Base-by-base conservation (phyloP, 495 filamentous ascomycete species). In the Letharia lupina region DNA sequence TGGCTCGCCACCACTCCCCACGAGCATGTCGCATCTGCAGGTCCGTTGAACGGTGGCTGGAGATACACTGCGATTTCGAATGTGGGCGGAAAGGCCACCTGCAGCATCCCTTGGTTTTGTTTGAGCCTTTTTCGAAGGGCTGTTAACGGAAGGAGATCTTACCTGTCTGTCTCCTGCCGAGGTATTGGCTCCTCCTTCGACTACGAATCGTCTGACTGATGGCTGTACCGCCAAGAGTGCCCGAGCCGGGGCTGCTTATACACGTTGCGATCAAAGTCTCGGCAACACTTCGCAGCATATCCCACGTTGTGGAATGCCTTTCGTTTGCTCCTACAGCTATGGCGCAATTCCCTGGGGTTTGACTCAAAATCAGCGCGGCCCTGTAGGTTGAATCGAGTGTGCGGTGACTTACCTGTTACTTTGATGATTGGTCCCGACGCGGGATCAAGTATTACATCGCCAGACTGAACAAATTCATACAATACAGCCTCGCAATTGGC, bases 401-500 rank as follows among this genome's bases (percentile, higher is more conserved):
- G 31, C 7, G 3, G 8, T 44, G 37, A 13, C 40, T 11, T 28
- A 61, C 60, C 60, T 12, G 20, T 3, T 7, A 47, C 18, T 10
- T 47, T 42, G 28, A 61, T 61, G 2, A 61, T 47, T 31, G 60
- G 60, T 44, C 60, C 60, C 4, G 39, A 61, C 2, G 13, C 54
- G 18, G 62, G 62, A 33, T 54, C 62, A 15, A 64, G 37, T 35
- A 23, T 39, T 18, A 64, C 28, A 23, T 33, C 28, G 12, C 62
- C 62, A 40, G 62, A 47, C 37, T 54, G 45, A 2, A 64, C 15
- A 10, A 64, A 64, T 15, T 64, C 41, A 54, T 35, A 64, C 13
- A 64, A 40, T 28, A 45, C 62, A 10, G 62, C 45, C 45, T 64
- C 62, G 11, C 62, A 64, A 20, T 64, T 64, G 42, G 62, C 62